Evolutionary conservation across 768 basidiomycete genomes (phyloP), one percentile per base, ranked within the genome.

Genomic region (Trichaptum fuscoviolaceum): DNA sequence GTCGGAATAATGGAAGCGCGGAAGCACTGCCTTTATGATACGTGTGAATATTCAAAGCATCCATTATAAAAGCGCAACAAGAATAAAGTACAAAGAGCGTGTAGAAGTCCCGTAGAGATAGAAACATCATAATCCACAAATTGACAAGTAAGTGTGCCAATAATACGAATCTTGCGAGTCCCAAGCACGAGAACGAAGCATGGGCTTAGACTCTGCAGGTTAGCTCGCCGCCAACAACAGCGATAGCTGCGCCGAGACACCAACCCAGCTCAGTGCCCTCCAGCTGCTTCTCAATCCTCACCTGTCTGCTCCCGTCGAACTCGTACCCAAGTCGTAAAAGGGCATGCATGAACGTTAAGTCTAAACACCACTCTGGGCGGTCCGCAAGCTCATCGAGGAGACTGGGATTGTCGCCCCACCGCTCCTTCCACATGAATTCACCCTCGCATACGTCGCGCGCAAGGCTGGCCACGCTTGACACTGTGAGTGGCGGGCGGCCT

Each of bases 281-380:
- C 60, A 99, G 84, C 82, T 91, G 85, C 82, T 98, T 99, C 72
- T 91, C 96, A 26, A 96, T 84, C 77, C 76, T 80, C 35, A 93
- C 86, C 68, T 88, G 83, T 67, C 95, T 75, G 23, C 77, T 81
- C 57, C 85, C 88, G 17, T 77, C 82, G 74, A 99, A 89, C 79
- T 96, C 97, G 77, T 99, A 99, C 34, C 96, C 96, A 1, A 94
- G 81, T 67, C 90, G 82, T 66, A 99, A 76, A 68, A 99, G 76
- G 62, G 87, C 89, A 73, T 97, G 88, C 95, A 95, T 93, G 76
- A 96, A 99, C 58, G 93, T 98, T 73, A 99, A 76, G 75, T 99
- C 96, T 57, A 98, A 83, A 75, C 97, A 99, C 83, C 91, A 96
- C 80, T 98, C 96, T 0, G 96, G 95, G 10, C 96, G 82, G 62